Percentiles rank a stretch among this genome's conserved stretches.
Conservation (phyloP, 1,284 basidiomycete species). For the Cystobasidium slooffiae region DNA sequence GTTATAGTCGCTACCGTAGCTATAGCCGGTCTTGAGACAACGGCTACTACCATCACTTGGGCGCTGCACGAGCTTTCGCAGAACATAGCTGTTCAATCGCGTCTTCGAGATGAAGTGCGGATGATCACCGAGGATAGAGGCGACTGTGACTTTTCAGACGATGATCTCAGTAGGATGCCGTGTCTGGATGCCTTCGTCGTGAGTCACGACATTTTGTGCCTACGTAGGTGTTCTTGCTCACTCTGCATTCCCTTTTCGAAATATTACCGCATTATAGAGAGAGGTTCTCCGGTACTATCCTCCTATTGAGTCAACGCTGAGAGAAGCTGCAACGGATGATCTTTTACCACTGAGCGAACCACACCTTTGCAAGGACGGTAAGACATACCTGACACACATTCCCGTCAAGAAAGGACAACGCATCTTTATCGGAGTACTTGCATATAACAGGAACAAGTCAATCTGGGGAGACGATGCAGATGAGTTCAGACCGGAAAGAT, state of each 20-base stretch:
- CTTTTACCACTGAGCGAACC: constrained; percentile 71
- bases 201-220: background rate
- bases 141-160: constrained; percentile 13
- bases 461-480: constrained; percentile 73
- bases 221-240: constrained; percentile 3
- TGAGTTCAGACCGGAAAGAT: constrained; percentile 65
- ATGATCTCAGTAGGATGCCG: constrained; percentile 18
- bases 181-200: constrained; percentile 75
- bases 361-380: constrained; percentile 59
- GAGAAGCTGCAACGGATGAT: constrained; percentile 75
- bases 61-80: constrained; percentile 14
- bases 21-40: constrained; percentile 67
- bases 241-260: background rate
- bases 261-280: constrained; percentile 40
- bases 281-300: constrained; percentile 75
- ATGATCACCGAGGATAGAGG: constrained; percentile 1
- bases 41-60: constrained; percentile 53
- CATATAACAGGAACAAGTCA: constrained; percentile 65
- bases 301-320: constrained; percentile 67
- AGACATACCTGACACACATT: constrained; percentile 55
- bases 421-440: constrained; percentile 67
- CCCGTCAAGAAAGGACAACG: constrained; percentile 65
- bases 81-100: constrained; percentile 6
- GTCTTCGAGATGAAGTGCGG: constrained; percentile 22
- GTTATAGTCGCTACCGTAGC: constrained; percentile 20